Evolutionary conservation across 192 early-diverging fungal genomes (phyloP).

Genomic region (Coemansia sp.): DNA sequence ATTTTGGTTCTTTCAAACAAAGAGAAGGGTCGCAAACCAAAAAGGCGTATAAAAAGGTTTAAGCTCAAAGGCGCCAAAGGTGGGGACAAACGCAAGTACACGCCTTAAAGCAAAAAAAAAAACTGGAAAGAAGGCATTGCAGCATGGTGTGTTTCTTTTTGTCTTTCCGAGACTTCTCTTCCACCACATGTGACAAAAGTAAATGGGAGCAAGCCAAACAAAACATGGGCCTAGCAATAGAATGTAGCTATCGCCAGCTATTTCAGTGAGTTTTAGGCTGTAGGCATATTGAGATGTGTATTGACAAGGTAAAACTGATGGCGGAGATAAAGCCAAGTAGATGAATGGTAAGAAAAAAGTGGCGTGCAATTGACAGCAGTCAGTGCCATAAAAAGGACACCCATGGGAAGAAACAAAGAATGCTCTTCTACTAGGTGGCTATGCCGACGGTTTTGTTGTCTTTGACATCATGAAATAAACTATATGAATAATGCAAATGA

Average conservation of each 20-base stretch:
- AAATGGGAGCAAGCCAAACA: too few species aligned
- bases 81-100: too few species aligned
- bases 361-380: not conserved
- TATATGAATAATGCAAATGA: too few species aligned
- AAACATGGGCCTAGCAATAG: not conserved
- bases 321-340: not conserved
- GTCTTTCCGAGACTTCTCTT: not conserved
- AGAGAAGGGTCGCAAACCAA: not conserved
- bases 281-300: not conserved
- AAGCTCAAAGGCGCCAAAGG: too few species aligned
- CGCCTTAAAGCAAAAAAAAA: too few species aligned
- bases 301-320: not conserved
- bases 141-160: not conserved
- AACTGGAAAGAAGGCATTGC: too few species aligned
- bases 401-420: too few species aligned
- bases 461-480: not conserved
- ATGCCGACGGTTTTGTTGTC: too few species aligned
- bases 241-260: not conserved
- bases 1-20: not conserved
- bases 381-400: not conserved
- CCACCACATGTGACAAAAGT: too few species aligned
- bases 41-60: not conserved
- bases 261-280: too few species aligned
- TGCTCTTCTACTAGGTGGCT: too few species aligned
- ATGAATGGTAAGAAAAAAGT: not conserved